Evolutionary conservation across 768 basidiomycete species (phyloP), one percentile per base, ranked within the genome.

Genomic region (Bullera alba): DNA sequence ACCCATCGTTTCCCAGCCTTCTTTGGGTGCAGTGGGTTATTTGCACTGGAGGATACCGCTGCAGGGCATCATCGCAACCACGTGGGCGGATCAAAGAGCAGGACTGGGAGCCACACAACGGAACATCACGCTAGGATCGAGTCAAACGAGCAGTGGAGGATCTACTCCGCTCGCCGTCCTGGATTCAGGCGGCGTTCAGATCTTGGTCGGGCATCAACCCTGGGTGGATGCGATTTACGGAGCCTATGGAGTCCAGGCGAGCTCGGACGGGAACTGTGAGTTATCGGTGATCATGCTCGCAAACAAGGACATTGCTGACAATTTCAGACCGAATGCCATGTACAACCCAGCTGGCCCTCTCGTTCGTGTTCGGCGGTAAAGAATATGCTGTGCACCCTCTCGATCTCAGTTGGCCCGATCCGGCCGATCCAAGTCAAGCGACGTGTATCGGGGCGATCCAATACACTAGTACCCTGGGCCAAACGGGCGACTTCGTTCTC

Each of bases 401-500:
- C 30, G 70, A 72, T 29, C 65, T 70, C 65, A 61, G 58, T 14
- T 68, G 59, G 36, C 48, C 63, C 26, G 65, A 61, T 35, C 60
- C 70, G 3, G 25, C 47, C 19, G 68, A 67, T 46, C 42, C 61
- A 1, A 57, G 57, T 38, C 65, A 67, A 38, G 50, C 51, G 26
- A 65, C 58, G 28, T 72, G 70, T 38, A 58, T 70, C 28, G 70
- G 70, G 8, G 55, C 60, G n/a, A 61, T 72, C 19, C 70, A 72
- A 51, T 70, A 70, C 35, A 54, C 63, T 26, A 35, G 52, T 47
- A 46, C 51, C 42, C 50, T 58, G 30, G 61, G 60, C 46, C 42
- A 61, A 19, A 54, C 60, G 22, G 70, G 70, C 3, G 70, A 72
- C 45, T 60, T 72, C 41, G 62, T 72, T 32, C 55, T 72, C 21